Percentiles rank a stretch among this genome's conserved stretches.
phyloP scores from a whole-genome alignment of 352 stramenopile genomes.

The Elongisporangium undulatum region DNA sequence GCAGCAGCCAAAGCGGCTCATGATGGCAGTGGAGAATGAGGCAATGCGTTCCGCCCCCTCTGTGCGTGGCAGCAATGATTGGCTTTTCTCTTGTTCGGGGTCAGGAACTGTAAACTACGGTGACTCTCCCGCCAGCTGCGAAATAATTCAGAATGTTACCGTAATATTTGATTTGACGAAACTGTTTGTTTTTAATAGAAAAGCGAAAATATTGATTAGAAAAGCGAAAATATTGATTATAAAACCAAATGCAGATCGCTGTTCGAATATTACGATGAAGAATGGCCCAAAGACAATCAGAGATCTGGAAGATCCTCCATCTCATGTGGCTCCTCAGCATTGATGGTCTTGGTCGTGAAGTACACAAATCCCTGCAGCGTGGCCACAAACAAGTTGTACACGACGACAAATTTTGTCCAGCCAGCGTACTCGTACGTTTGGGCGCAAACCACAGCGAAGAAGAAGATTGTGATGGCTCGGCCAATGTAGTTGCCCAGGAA shows the following conservation, averaged over 20 bases:
- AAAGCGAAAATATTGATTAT: background rate
- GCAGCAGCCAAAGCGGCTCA: conserved; percentile 43
- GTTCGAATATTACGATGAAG: too few species aligned
- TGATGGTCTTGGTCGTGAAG: conserved; percentile 79
- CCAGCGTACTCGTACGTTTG: conserved; percentile 64
- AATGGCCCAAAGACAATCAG: conserved; percentile 4
- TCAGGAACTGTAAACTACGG: background rate
- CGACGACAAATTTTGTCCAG: conserved; percentile 68
- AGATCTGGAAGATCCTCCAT: conserved; percentile 71
- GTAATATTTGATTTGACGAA: too few species aligned
- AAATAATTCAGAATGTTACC: background rate
- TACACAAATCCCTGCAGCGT: conserved; percentile 77
- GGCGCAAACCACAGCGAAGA: conserved; percentile 71
- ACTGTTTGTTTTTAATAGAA: too few species aligned
- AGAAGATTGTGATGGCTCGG: conserved; percentile 73
- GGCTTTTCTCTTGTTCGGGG: background rate
- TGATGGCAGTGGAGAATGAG: conserved; percentile 9
- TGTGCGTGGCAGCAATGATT: background rate
- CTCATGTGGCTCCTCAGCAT: conserved; percentile 38
- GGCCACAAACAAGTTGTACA: conserved; percentile 75
- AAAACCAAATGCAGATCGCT: background rate
- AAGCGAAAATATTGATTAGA: background rate
- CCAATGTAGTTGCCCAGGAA: conserved; percentile 87
- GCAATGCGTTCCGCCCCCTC: background rate
- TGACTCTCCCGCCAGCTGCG: background rate